phyloP scores from a whole-genome alignment of 805 yeast species.

The Martiniozyma abietophila region DNA sequence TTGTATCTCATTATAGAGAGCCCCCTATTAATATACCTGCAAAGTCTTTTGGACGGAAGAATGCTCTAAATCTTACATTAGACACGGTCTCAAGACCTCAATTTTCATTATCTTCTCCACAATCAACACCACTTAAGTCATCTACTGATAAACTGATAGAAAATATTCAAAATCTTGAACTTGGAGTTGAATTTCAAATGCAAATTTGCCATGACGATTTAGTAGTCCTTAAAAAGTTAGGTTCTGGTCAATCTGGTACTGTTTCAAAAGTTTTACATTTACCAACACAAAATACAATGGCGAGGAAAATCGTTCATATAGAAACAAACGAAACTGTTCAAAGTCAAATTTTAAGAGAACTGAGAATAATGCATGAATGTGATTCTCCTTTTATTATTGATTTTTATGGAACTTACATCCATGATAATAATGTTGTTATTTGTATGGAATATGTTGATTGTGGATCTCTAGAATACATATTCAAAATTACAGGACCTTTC shows the following conservation, averaged over 20 bases:
- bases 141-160: constrained; percentile 32
- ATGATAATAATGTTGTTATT: constrained; percentile 67
- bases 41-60: constrained; percentile 46
- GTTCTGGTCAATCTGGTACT: constrained; percentile 91
- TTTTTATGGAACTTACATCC: constrained; percentile 83
- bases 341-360: constrained; percentile 78
- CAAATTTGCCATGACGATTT: constrained; percentile 57
- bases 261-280: constrained; percentile 83
- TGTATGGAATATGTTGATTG: constrained; percentile 97
- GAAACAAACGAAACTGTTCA: constrained; percentile 74
- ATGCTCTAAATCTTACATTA: constrained; percentile 48
- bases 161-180: constrained; percentile 38
- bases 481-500: constrained; percentile 50
- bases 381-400: constrained; percentile 75
- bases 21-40: too few species aligned
- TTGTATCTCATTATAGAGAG: too few species aligned
- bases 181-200: constrained; percentile 45
- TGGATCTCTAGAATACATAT: constrained; percentile 79
- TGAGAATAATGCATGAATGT: constrained; percentile 86
- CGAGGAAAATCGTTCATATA: constrained; percentile 77
- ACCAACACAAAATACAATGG: constrained; percentile 84
- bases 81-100: constrained; percentile 7
- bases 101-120: constrained; percentile 2
- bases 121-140: constrained; percentile 12
- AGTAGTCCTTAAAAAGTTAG: constrained; percentile 66